Base-by-base conservation (phyloP, 805 yeast genomes). In the Saccharomycopsis vini region DNA sequence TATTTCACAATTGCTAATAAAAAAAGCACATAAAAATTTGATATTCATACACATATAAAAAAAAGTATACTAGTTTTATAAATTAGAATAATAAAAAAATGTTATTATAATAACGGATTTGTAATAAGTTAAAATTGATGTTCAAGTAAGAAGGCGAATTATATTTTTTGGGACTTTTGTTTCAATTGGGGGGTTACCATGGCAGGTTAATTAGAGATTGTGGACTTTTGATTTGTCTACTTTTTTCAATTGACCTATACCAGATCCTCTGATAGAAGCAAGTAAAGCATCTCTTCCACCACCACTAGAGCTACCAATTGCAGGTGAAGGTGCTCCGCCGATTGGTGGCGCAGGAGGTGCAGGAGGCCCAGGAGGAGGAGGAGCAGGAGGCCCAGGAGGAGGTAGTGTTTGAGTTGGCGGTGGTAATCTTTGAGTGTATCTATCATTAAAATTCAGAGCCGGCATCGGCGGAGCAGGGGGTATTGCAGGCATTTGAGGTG, bases 241-340 rank as follows among this genome's bases (percentile, higher is more conserved):
- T 58, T 80, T 86, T 51, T 71, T 76, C 52, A 90, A 71, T 4
- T 75, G 56, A 0, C 81, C 80, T 3, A 89, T 31, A 12, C 79
- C 81, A 0, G 95, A 79, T 31, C 80, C 76, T 53, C 95, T 71
- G 52, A 90, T 90, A 1, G 97, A 86, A 0, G 94, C 84, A 47
- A 90, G 66, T 34, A 90, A 68, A 0, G 95, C 95, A 59, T 84
- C 95, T 53, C 95, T 68, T 0, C 79, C 80, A 4, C 35, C 28
- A 66, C 77, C 37, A n/a, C n/a, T n/a, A n/a, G n/a, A n/a, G n/a
- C n/a, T n/a, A n/a, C n/a, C n/a, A n/a, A n/a, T n/a, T n/a, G n/a
- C n/a, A n/a, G n/a, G n/a, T n/a, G n/a, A n/a, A n/a, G n/a, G n/a
- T 3, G 34, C 41, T 64, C 77, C 39, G 54, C 62, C 44, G 56